Percentiles rank a stretch among this genome's conserved stretches.
Evolutionary conservation across 768 basidiomycete genomes (phyloP).

Genomic region (Suillus paluster): DNA sequence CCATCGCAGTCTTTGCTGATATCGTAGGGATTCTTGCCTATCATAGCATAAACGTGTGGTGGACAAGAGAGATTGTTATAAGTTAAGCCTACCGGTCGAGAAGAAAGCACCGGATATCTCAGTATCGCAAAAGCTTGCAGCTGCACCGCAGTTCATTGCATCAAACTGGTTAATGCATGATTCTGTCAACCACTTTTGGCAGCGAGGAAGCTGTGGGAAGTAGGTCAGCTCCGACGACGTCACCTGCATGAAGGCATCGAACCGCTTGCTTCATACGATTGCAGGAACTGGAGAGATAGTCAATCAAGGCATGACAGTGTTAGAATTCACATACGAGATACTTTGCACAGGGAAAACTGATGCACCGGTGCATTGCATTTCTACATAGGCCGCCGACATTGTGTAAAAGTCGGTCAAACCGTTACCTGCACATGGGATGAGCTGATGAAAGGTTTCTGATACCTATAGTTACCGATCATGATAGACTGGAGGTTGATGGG

Average conservation of each 20-base stretch:
- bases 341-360: conserved; percentile 51
- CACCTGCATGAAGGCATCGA: conserved; percentile 11
- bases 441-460: background rate
- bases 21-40: conserved; percentile 67
- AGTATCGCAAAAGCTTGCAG: conserved; percentile 66
- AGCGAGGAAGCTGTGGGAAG: conserved; percentile 65
- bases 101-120: conserved; percentile 38
- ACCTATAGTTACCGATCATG: conserved; percentile 46
- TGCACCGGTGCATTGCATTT: conserved; percentile 59
- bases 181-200: conserved; percentile 57
- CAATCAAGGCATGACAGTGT: conserved; percentile 9
- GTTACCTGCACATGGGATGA: conserved; percentile 39
- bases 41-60: background rate
- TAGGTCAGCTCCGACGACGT: background rate
- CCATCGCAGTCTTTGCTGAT: conserved; percentile 65
- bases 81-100: conserved; percentile 34
- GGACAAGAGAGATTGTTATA: background rate
- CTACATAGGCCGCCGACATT: conserved; percentile 48
- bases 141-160: conserved; percentile 67
- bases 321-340: conserved; percentile 41
- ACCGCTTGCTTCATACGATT: conserved; percentile 49
- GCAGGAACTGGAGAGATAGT: conserved; percentile 35
- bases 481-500: conserved; percentile 54
- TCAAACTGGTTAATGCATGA: conserved; percentile 74
- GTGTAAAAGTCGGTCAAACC: conserved; percentile 46